Conservation (phyloP, 495 filamentous ascomycete species). For the Baudoinia panamericana region DNA sequence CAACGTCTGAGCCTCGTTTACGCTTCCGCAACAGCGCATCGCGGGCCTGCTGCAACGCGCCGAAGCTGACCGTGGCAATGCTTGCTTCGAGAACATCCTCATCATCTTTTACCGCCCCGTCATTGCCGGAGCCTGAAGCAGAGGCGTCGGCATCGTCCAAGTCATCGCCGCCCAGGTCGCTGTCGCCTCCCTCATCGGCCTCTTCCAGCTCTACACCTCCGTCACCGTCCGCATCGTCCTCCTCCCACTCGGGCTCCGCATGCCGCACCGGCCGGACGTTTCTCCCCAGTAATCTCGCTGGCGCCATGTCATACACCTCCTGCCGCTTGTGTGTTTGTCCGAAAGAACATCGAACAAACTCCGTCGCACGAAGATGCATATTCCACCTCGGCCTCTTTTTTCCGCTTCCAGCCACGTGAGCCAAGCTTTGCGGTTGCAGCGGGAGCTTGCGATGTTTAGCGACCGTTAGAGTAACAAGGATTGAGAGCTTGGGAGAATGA, state of each 20-base stretch:
- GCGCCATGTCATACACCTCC: constrained; percentile 12
- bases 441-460: no score
- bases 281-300: constrained; percentile 2
- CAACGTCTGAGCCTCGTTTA: constrained; percentile 32
- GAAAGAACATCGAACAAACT: background rate
- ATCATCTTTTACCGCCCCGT: no score
- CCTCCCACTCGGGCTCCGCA: background rate
- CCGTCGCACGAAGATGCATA: background rate
- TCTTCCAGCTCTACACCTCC: background rate
- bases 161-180: constrained; percentile 24
- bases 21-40: constrained; percentile 44
- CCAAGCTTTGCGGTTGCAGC: no score
- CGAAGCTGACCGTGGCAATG: constrained; percentile 56
- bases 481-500: background rate
- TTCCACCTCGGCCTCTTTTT: no score
- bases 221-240: background rate
- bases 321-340: no score
- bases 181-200: constrained; percentile 17
- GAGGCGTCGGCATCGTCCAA: background rate
- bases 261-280: constrained; percentile 7
- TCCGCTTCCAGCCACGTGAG: no score
- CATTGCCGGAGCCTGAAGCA: no score
- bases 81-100: constrained; percentile 28
- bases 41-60: constrained; percentile 75
- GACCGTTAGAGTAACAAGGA: background rate